Percentiles rank a stretch among this genome's conserved stretches.
phyloP scores from a whole-genome alignment of 2,329 filamentous ascomycete species.

The Thyridium curvatum region DNA sequence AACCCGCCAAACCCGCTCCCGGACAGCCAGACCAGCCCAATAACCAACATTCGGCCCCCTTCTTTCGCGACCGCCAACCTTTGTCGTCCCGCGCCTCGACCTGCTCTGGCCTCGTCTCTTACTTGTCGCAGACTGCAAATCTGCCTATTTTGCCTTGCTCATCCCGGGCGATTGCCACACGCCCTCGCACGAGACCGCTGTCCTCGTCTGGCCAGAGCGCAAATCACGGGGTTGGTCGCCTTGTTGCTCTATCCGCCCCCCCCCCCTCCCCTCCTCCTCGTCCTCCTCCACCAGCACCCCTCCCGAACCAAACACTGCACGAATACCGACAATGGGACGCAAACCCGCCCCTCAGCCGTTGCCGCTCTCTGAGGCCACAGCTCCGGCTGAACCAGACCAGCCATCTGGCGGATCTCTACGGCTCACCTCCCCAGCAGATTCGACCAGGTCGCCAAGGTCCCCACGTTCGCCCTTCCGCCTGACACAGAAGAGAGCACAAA shows the following conservation, averaged over 20 bases:
- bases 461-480: slow-evolving; percentile 38
- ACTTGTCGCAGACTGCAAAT: slow-evolving; percentile 26
- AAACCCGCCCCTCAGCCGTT: slow-evolving; percentile 54
- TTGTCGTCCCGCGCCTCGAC: neutral
- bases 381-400: slow-evolving; percentile 22
- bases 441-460: slow-evolving; percentile 36
- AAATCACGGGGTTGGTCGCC: slow-evolving; percentile 23
- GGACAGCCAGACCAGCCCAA: neutral
- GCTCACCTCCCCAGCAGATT: slow-evolving; percentile 26
- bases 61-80: slow-evolving; percentile 2
- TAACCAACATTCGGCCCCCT: neutral
- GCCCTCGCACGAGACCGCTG: slow-evolving; percentile 24
- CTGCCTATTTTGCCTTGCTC: slow-evolving; percentile 23
- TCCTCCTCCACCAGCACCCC: too few species aligned
- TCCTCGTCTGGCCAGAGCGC: slow-evolving; percentile 23
- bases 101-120: slow-evolving; percentile 9
- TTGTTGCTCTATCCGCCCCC: slow-evolving; percentile 7
- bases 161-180: slow-evolving; percentile 27
- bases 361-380: slow-evolving; percentile 37
- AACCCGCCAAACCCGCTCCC: neutral
- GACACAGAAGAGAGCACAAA: slow-evolving; percentile 25
- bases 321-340: slow-evolving; percentile 41
- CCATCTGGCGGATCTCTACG: slow-evolving; percentile 24
- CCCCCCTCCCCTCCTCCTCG: too few species aligned
- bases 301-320: neutral